Evolutionary conservation across 768 basidiomycete genomes (phyloP).

Genomic region (Pisolithus orientalis): DNA sequence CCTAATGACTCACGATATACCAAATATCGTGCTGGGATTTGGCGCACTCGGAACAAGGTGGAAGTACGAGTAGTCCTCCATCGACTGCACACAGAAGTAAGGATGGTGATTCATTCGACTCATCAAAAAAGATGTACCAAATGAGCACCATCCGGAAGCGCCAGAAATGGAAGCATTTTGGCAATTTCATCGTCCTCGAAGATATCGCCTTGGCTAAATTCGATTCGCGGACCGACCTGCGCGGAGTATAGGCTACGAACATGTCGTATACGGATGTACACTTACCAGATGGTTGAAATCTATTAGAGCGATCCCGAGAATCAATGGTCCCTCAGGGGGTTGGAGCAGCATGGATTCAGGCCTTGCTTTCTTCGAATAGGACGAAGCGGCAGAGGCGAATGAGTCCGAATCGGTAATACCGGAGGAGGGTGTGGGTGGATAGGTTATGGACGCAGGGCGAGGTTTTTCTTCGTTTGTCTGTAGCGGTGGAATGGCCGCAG

Average conservation of each 20-base stretch:
- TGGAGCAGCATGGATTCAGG: constrained; percentile 75
- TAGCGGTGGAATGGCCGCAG: constrained; percentile 22
- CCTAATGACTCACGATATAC: constrained; percentile 66
- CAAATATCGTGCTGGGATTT: constrained; percentile 81
- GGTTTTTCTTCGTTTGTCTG: constrained; percentile 33
- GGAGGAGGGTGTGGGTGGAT: constrained; percentile 49
- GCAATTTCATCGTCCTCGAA: constrained; percentile 81
- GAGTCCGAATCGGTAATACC: constrained; percentile 48
- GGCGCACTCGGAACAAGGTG: constrained; percentile 73
- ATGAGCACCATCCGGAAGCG: constrained; percentile 96
- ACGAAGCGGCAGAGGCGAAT: constrained; percentile 56
- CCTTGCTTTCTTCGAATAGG: constrained; percentile 55
- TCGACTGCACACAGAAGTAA: constrained; percentile 10
- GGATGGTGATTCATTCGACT: background rate
- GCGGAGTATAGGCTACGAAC: constrained; percentile 8
- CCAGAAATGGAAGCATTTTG: constrained; percentile 88
- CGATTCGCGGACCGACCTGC: constrained; percentile 89
- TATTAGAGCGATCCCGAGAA: constrained; percentile 86
- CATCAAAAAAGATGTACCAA: constrained; percentile 43
- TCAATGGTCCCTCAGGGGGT: constrained; percentile 47
- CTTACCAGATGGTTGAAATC: constrained; percentile 92
- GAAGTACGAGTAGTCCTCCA: constrained; percentile 96
- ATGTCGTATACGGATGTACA: constrained; percentile 3
- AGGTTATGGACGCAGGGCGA: constrained; percentile 36
- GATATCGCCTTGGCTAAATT: constrained; percentile 73